A percentile compares a stretch with the other conserved stretches of the same genome.
phyloP scores from a whole-genome alignment of 495 filamentous ascomycete species.

The Lepraria neglecta region DNA sequence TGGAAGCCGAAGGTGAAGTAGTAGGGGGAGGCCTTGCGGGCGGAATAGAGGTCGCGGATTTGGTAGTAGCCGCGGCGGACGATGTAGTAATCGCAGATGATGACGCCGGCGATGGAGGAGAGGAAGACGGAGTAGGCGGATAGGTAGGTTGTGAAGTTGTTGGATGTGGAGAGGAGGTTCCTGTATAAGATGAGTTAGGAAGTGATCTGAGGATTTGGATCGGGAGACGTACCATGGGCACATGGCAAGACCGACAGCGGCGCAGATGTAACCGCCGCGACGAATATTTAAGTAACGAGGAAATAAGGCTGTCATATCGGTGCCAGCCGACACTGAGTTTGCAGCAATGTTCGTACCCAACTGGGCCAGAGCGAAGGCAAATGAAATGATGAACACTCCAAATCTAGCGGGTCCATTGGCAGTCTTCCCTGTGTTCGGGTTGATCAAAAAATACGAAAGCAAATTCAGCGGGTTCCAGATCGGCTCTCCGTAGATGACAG shows the following conservation, averaged over 20 bases:
- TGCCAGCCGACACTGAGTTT: slow-evolving; percentile 84
- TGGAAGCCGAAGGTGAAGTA: slow-evolving; percentile 68
- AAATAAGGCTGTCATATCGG: slow-evolving; percentile 85
- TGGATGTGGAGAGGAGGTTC: slow-evolving; percentile 69
- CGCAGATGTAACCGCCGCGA: slow-evolving; percentile 85
- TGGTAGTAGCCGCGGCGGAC: slow-evolving; percentile 79
- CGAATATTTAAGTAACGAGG: slow-evolving; percentile 84
- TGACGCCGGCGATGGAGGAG: slow-evolving; percentile 85
- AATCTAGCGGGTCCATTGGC: slow-evolving; percentile 71
- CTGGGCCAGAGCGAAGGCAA: slow-evolving; percentile 80
- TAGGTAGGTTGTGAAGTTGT: slow-evolving; percentile 91
- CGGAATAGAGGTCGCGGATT: slow-evolving; percentile 73
- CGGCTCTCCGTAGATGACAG: slow-evolving; percentile 65
- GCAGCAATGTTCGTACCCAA: slow-evolving; percentile 91
- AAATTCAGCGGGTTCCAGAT: slow-evolving; percentile 87
- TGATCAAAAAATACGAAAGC: slow-evolving; percentile 59
- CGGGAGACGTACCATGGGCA: slow-evolving; percentile 51
- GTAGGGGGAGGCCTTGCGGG: slow-evolving; percentile 59
- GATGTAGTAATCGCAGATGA: slow-evolving; percentile 84
- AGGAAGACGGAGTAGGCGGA: slow-evolving; percentile 95
- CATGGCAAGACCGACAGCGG: slow-evolving; percentile 75
- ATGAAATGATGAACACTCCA: slow-evolving; percentile 80
- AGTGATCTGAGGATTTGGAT: not conserved
- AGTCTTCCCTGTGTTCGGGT: slow-evolving; percentile 37
- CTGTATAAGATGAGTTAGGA: slow-evolving; percentile 22